Evolutionary conservation across 768 basidiomycete genomes (phyloP), one percentile per base, ranked within the genome.

Genomic region (Pulveroboletus frians): DNA sequence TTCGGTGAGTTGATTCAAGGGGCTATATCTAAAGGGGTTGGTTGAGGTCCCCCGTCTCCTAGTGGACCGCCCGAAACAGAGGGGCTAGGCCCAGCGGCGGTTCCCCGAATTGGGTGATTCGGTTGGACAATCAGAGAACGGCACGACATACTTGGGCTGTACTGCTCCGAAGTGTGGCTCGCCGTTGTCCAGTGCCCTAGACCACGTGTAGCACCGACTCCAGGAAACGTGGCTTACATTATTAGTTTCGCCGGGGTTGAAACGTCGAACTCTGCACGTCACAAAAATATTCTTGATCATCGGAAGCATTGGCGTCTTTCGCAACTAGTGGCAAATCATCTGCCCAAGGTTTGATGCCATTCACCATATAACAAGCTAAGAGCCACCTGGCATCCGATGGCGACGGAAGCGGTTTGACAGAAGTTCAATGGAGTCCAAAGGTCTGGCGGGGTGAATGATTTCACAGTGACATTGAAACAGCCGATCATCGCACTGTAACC

Each of bases 191-290:
- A 13, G 39, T 36, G 37, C 50, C 35, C 30, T 8, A 39, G 39
- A 3, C 37, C 55, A 47, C 54, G 45, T 57, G 54, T 23, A 9
- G 20, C 15, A 23, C 39, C n/a, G 18, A 29, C 34, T 14, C 2
- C 21, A 31, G 14, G 10, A 37, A 47, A 47, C 46, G 37, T 56
- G 55, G 45, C 46, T 18, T 30, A 9, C 9, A 15, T 39, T n/a
- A 17, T 31, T 34, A 21, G 21, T 42, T 30, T 42, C 54, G 21
- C 21, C 23, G 23, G 32, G 26, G 37, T n/a, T 9, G 40, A 39
- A 26, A 20, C 30, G 20, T 26, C 6, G 23, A 26, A 4, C 23
- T 26, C 23, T 26, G 29, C 29, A 30, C 29, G 29, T 30, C 29
- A 30, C 29, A 26, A 26, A 26, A 26, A 9, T 30, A 11, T 32